Evolutionary conservation across 148 eudicot genomes (phyloP), one percentile per base, ranked within the genome.

Genomic region (Persicaria maculosa): DNA sequence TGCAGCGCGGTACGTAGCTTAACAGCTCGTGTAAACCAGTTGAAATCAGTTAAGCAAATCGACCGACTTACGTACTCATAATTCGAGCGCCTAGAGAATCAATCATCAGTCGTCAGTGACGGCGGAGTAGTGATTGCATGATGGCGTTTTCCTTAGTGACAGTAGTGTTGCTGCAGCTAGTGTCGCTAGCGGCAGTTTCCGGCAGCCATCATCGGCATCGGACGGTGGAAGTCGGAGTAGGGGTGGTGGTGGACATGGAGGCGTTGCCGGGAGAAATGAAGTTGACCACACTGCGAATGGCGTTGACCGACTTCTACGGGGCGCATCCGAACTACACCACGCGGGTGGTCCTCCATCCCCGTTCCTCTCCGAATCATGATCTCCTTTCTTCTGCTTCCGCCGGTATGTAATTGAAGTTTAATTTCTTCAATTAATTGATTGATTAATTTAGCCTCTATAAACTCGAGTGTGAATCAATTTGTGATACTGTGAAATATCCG

Each of bases 261-360:
- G 72, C 68, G 19, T n/a, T 68, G 20, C 75, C 81, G 40, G 96
- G 89, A 17, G 85, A 86, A 81, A 73, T 80, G 43, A 61, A 78
- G 71, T 67, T 76, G 52, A 85, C 81, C 31, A 81, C 87, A 79
- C 81, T 88, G 15, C 72, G 75, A 15, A 85, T 85, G 90, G 90
- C 92, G 2, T 70, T 91, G 74, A 84, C 82, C 16, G 89, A 87
- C 59, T 84, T 86, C 74, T 85, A 88, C 53, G 81, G 78, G 15
- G 50, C 72, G 4, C 52, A 76, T 68, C 85, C 82, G 15, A 14
- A 74, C 40, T 81, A 47, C 53, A 81, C 53, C 57, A 85, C 87
- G 47, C 84, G 73, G 72, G 62, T 88, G 79, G 74, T 57, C 20
- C 80, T 84, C 74, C 87, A 84, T 50, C 22, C 77, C 11, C 79